These are phyloP conservation scores for Abrus precatorius DNA, from an alignment of 306 rosid species.

Conservation along the genomic window DNA sequence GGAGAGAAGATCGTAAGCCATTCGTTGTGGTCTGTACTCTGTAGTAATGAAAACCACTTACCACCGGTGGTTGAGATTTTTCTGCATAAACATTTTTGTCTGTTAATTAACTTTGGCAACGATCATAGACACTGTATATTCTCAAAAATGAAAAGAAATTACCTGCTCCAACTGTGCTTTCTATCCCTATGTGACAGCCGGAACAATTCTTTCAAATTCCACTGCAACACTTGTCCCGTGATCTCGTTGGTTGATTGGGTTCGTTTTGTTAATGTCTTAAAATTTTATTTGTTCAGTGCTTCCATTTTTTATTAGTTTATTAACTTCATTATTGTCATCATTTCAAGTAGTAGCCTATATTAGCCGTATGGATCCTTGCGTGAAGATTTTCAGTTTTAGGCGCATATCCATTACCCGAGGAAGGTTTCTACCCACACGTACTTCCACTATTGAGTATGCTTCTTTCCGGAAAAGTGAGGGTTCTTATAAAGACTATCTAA, in stretches of 20 bases:
- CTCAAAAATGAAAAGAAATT: constrained; percentile 35
- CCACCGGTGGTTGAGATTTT: constrained; percentile 16
- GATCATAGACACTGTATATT: constrained; percentile 46
- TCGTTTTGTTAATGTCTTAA: neutral
- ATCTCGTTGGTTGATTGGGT: neutral
- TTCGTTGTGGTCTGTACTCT: constrained; percentile 33
- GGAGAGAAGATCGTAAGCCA: constrained; percentile 78
- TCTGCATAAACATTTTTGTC: constrained; percentile 23
- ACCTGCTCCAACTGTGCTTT: neutral
- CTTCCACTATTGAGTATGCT: neutral
- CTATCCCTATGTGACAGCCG: neutral
- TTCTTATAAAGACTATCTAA: neutral
- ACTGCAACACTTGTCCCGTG: neutral
- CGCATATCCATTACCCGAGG: neutral
- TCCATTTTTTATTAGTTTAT: neutral
- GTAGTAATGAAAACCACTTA: constrained; percentile 11
- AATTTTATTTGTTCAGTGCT: neutral
- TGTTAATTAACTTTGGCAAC: constrained; percentile 28
- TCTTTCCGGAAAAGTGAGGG: neutral
- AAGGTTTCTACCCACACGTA: neutral
- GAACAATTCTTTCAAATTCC: neutral
- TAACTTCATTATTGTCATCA: neutral
- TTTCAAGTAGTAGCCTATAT: neutral
- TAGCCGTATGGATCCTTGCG: neutral
- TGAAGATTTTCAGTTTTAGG: neutral